phyloP scores from a whole-genome alignment of 2,329 filamentous ascomycete species.

The Fusarium lyarnte region DNA sequence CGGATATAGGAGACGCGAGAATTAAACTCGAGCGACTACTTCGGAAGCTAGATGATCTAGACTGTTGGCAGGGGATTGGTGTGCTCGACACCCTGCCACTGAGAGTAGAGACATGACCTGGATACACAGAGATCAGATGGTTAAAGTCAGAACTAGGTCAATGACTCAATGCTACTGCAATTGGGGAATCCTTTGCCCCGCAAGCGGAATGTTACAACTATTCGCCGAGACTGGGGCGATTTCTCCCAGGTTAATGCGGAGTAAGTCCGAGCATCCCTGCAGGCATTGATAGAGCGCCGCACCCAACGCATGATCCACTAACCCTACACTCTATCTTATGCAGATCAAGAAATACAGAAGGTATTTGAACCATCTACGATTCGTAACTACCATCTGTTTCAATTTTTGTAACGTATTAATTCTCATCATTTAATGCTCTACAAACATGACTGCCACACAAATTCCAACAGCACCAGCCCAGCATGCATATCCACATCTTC shows the following conservation, averaged over 20 bases:
- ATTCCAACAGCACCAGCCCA: background rate
- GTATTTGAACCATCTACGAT: constrained; percentile 14
- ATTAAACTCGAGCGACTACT: constrained; percentile 44
- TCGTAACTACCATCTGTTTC: background rate
- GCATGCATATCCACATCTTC: constrained; percentile 24
- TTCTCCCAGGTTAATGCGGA: constrained; percentile 13
- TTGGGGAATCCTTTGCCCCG: background rate
- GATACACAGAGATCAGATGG: background rate
- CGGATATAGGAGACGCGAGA: constrained; percentile 16
- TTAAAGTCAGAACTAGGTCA: too few relatives aligned
- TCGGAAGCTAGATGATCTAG: constrained; percentile 45
- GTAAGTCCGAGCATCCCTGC: constrained; percentile 23
- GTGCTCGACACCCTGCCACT: constrained; percentile 3
- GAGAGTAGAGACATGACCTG: background rate
- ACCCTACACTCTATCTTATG: background rate
- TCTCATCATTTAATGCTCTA: background rate
- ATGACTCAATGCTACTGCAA: background rate
- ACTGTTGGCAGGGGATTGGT: constrained; percentile 45
- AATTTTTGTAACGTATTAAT: background rate
- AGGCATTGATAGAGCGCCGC: background rate
- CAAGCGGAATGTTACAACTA: too few relatives aligned
- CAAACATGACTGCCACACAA: constrained; percentile 26
- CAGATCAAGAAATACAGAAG: background rate
- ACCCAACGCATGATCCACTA: background rate
- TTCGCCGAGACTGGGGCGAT: too few relatives aligned